Evolutionary conservation across 2,329 filamentous ascomycete genomes (phyloP).

Genomic region (Ophiostoma quercus): DNA sequence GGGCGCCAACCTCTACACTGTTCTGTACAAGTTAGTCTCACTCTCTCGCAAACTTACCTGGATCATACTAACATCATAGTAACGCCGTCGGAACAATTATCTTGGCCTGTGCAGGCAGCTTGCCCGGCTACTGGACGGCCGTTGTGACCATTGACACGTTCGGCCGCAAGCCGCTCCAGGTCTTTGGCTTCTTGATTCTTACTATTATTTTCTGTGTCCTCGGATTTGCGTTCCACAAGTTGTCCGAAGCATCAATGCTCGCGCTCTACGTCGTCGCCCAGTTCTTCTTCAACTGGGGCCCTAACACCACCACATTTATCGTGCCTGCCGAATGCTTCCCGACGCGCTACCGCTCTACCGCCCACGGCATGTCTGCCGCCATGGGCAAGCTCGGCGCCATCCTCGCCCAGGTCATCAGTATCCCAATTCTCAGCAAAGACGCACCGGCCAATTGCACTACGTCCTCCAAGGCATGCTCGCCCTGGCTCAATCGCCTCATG

Average conservation of each 20-base stretch:
- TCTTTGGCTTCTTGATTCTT: conserved; percentile 56
- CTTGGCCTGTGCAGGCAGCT: conserved; percentile 67
- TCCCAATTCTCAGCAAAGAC: conserved; percentile 56
- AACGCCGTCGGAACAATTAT: conserved; percentile 73
- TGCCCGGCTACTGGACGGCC: conserved; percentile 76
- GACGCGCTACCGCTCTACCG: conserved; percentile 56
- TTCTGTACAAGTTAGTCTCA: conserved; percentile 52
- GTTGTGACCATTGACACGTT: conserved; percentile 68
- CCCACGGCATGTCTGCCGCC: conserved; percentile 61
- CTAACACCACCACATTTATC: conserved; percentile 62
- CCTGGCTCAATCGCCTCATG: conserved; percentile 67
- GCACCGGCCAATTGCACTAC: conserved; percentile 46
- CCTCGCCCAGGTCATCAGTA: conserved; percentile 60
- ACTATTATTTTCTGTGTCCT: conserved; percentile 59
- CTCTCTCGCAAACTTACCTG: no score
- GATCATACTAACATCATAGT: conserved; percentile 22
- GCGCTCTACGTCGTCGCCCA: conserved; percentile 60
- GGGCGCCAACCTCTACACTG: conserved; percentile 59
- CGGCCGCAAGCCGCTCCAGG: conserved; percentile 71
- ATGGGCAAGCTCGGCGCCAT: conserved; percentile 65
- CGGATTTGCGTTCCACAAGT: conserved; percentile 52
- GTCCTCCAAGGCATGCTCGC: conserved; percentile 39
- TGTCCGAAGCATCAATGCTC: conserved; percentile 48
- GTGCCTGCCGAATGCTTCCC: conserved; percentile 61
- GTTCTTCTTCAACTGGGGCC: conserved; percentile 62